These are phyloP conservation scores for Leptographium wingfieldii DNA, from an alignment of 2,329 filamentous ascomycete species.

Conservation along the genomic window DNA sequence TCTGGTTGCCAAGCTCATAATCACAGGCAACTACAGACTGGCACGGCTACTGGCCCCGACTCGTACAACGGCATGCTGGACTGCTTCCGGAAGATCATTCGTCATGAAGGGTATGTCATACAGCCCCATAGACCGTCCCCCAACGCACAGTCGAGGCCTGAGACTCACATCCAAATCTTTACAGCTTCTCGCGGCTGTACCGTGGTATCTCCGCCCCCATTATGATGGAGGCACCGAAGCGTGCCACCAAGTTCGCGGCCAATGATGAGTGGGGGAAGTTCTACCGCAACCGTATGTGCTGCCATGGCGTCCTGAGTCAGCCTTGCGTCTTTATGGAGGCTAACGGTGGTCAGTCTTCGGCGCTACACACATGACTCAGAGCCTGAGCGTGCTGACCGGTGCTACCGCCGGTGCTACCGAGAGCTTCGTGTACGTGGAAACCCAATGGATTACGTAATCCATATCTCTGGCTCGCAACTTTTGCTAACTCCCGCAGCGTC, in stretches of 20 bases:
- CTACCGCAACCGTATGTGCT: conserved; percentile 52
- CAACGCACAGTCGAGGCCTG: too few species aligned
- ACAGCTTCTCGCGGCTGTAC: conserved; percentile 77
- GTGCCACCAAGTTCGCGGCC: conserved; percentile 83
- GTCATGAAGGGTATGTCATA: conserved; percentile 69
- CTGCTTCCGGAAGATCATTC: conserved; percentile 95
- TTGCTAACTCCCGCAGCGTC: conserved; percentile 31
- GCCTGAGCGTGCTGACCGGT: conserved; percentile 82
- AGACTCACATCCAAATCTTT: conserved; percentile 2
- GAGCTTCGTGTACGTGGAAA: conserved; percentile 47
- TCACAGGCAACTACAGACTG: conserved; percentile 72
- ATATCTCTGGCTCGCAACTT: neutral
- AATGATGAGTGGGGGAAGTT: conserved; percentile 97
- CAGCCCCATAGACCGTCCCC: neutral
- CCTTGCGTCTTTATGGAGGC: neutral
- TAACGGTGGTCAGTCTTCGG: conserved; percentile 46
- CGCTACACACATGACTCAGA: conserved; percentile 77
- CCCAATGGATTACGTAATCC: neutral
- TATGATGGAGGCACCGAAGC: conserved; percentile 69
- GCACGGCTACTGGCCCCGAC: conserved; percentile 60
- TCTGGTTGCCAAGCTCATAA: neutral
- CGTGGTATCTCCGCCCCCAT: conserved; percentile 93
- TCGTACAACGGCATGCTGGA: conserved; percentile 95
- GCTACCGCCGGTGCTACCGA: conserved; percentile 93
- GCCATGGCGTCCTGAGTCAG: neutral